These are phyloP conservation scores for Penicillium sp. DNA, from an alignment of 2,329 filamentous ascomycete species.

Conservation along the genomic window DNA sequence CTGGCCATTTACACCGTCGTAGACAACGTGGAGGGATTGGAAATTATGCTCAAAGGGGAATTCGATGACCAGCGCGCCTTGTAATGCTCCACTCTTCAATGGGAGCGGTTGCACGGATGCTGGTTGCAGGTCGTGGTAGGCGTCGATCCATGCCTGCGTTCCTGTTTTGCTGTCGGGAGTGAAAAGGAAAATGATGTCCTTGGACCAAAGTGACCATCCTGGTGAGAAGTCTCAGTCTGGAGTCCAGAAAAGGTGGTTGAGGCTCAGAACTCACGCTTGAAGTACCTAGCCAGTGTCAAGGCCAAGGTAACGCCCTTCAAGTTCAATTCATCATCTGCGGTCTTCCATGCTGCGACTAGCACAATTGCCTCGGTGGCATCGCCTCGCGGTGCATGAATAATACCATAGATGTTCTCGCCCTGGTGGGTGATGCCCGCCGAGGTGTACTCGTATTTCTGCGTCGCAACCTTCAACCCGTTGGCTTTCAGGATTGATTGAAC, in stretches of 20 bases:
- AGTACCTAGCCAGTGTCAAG: constrained; percentile 84
- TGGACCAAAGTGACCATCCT: constrained; percentile 97
- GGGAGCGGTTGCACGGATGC: constrained; percentile 67
- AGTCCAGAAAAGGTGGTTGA: not conserved
- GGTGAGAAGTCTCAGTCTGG: constrained; percentile 14
- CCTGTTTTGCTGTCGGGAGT: constrained; percentile 84
- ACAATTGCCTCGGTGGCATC: constrained; percentile 98
- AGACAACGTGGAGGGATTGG: constrained; percentile 81
- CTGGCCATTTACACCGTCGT: constrained; percentile 93
- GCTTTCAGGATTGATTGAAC: constrained; percentile 70
- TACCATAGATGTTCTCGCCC: constrained; percentile 88
- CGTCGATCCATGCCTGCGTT: constrained; percentile 94
- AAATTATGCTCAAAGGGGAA: constrained; percentile 82
- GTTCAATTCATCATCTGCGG: constrained; percentile 72
- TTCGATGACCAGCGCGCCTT: constrained; percentile 89
- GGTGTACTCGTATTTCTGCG: constrained; percentile 80
- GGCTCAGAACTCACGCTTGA: constrained; percentile 60
- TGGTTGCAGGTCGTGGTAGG: constrained; percentile 86
- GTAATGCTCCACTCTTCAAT: constrained; percentile 86
- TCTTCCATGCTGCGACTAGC: constrained; percentile 81
- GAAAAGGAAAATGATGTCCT: constrained; percentile 91
- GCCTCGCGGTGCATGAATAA: constrained; percentile 86
- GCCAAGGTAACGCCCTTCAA: constrained; percentile 80
- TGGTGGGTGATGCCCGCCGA: constrained; percentile 67
- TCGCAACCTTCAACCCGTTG: constrained; percentile 78